A percentile compares a stretch with the other conserved stretches of the same genome.
Conservation (phyloP, 768 basidiomycete species). For the Lactarius sp. region DNA sequence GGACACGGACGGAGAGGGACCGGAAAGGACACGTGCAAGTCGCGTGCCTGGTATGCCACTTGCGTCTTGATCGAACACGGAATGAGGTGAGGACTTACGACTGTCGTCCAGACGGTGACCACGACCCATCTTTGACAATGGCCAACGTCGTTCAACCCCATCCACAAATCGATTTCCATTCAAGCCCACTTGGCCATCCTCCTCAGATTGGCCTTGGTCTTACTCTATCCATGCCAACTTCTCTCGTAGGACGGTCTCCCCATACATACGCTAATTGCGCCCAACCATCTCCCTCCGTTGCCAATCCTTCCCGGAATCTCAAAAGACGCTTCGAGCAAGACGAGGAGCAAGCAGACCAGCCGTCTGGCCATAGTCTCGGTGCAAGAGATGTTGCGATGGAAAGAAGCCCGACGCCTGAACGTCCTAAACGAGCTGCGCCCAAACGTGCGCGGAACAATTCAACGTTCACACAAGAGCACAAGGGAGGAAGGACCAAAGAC, state of each 20-base stretch:
- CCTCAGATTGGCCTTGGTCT: slow-evolving; percentile 74
- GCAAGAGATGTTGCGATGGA: slow-evolving; percentile 72
- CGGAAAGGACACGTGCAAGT: slow-evolving; percentile 2
- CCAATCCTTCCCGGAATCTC: slow-evolving; percentile 42
- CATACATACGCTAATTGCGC: slow-evolving; percentile 46
- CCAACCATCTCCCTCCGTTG: slow-evolving; percentile 51
- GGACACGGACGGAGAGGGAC: too few relatives aligned
- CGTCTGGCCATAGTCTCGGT: slow-evolving; percentile 24
- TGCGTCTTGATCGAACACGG: not conserved
- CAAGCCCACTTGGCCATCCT: slow-evolving; percentile 53
- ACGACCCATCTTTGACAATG: slow-evolving; percentile 42
- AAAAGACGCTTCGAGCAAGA: slow-evolving; percentile 68
- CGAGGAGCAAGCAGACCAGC: slow-evolving; percentile 49
- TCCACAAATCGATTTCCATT: slow-evolving; percentile 59
- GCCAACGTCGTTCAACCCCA: slow-evolving; percentile 56
- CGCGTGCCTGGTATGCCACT: slow-evolving; percentile 2
- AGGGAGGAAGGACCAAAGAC: slow-evolving; percentile 46
- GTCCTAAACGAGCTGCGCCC: slow-evolving; percentile 61
- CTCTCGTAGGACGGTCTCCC: slow-evolving; percentile 48
- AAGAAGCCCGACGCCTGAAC: slow-evolving; percentile 78
- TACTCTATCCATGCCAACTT: slow-evolving; percentile 47
- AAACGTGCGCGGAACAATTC: slow-evolving; percentile 56
- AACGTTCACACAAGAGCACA: slow-evolving; percentile 29
- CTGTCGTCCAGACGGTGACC: slow-evolving; percentile 13
- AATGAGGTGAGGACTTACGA: slow-evolving; percentile 13